These are phyloP conservation scores for Fagopyrum tataricum DNA, from an alignment of 148 eudicot genomes.

Conservation along the genomic window DNA sequence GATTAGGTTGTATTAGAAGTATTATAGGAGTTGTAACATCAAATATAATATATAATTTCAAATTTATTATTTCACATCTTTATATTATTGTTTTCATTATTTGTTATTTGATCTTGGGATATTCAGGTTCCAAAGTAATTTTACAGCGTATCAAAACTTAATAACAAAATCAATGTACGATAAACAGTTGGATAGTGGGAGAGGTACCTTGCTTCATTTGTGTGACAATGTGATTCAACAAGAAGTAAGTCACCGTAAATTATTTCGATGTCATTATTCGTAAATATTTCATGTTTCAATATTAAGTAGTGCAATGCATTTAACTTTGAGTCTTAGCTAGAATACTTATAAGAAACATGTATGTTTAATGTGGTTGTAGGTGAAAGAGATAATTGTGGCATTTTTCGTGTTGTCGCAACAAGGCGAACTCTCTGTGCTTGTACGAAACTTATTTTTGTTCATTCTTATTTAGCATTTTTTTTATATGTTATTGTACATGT, in stretches of 20 bases:
- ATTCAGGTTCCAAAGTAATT: constrained; percentile 76
- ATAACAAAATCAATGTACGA: constrained; percentile 98
- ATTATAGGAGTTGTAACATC: too few species aligned
- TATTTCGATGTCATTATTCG: too few species aligned
- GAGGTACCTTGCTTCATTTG: constrained; percentile 82
- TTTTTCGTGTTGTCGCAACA: constrained; percentile 91
- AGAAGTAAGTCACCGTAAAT: constrained; percentile 23
- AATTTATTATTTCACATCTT: too few species aligned
- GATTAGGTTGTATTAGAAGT: too few species aligned
- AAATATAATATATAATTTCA: too few species aligned
- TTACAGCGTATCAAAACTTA: constrained; percentile 75
- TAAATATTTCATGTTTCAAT: too few species aligned
- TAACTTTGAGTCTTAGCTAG: not conserved
- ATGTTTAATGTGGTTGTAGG: constrained; percentile 31
- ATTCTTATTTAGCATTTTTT: not conserved
- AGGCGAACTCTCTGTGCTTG: constrained; percentile 81
- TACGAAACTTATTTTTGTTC: constrained; percentile 16
- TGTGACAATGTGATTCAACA: constrained; percentile 69
- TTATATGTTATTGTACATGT: not conserved
- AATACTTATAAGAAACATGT: not conserved
- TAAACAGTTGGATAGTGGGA: constrained; percentile 96
- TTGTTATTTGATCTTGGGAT: constrained; percentile 8
- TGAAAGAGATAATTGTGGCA: constrained; percentile 81
- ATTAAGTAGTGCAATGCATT: too few species aligned
- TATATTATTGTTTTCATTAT: too few species aligned